Conservation (phyloP, 106 monocot genomes). For the Allium sativum region DNA sequence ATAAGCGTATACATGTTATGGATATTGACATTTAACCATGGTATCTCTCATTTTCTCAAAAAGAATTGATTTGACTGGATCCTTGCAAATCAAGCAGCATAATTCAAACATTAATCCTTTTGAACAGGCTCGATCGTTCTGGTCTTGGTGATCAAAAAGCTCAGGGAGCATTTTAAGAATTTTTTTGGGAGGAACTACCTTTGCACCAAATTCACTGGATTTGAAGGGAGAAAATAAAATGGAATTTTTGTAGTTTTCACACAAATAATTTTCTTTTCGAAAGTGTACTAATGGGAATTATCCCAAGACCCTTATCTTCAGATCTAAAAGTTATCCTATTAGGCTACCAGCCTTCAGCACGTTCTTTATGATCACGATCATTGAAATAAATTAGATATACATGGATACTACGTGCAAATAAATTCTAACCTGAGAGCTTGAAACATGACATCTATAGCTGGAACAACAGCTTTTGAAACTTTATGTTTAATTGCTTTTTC, state of each 20-base stretch:
- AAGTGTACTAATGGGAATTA: too few species aligned
- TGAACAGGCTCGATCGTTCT: conserved; percentile 89
- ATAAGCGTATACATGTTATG: too few species aligned
- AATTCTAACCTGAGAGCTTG: conserved; percentile 81
- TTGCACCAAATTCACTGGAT: conserved; percentile 90
- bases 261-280: too few species aligned
- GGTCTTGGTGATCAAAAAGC: conserved; percentile 98
- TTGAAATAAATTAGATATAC: too few species aligned
- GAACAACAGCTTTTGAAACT: conserved; percentile 99
- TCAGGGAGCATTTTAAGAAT: conserved; percentile 98
- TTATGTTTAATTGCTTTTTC: conserved; percentile 98
- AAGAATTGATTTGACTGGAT: conserved; percentile 88
- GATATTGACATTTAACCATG: conserved; percentile 44
- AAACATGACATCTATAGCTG: conserved; percentile 99
- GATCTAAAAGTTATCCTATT: too few species aligned
- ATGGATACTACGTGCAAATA: background rate
- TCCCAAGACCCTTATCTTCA: too few species aligned
- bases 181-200: conserved; percentile 89
- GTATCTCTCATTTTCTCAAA: conserved; percentile 99
- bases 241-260: too few species aligned
- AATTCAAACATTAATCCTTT: conserved; percentile 94
- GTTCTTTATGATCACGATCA: too few species aligned
- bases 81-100: conserved; percentile 98
- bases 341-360: too few species aligned
- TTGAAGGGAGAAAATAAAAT: background rate